Percentiles rank a stretch among this genome's conserved stretches.
phyloP scores from a whole-genome alignment of 257 asterid genomes.

The Gynochthodes officinalis region DNA sequence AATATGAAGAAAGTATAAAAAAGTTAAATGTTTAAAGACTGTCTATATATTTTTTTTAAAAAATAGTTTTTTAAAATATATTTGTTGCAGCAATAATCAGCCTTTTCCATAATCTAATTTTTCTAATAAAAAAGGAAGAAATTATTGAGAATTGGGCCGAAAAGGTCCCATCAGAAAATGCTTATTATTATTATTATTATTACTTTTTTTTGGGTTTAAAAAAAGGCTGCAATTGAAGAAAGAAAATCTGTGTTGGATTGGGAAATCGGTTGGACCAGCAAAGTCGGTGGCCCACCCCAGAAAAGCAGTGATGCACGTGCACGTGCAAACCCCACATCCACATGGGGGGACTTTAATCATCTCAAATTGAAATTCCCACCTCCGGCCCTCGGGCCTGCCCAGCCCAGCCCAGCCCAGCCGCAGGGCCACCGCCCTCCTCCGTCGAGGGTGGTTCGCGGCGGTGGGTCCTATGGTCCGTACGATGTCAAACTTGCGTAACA shows the following conservation, averaged over 20 bases:
- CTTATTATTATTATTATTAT: too few species aligned
- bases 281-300: constrained; percentile 18
- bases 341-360: constrained; percentile 53
- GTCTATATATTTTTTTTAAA: too few species aligned
- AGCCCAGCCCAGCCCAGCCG: neutral
- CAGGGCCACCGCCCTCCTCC: neutral
- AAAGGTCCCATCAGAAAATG: neutral
- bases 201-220: too few species aligned
- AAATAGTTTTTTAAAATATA: too few species aligned
- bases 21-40: too few species aligned
- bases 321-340: constrained; percentile 69
- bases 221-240: constrained; percentile 2
- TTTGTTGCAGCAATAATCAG: too few species aligned
- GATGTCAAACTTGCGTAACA: constrained; percentile 22
- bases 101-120: too few species aligned
- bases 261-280: constrained; percentile 38
- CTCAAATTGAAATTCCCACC: neutral
- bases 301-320: constrained; percentile 67
- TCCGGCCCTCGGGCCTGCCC: neutral
- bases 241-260: constrained; percentile 10
- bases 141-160: neutral
- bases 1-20: too few species aligned
- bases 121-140: neutral
- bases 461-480: constrained; percentile 28
- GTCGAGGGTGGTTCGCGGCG: neutral